These are phyloP conservation scores for Globisporangium cederbergense DNA, from an alignment of 352 stramenopile species.

Conservation along the genomic window DNA sequence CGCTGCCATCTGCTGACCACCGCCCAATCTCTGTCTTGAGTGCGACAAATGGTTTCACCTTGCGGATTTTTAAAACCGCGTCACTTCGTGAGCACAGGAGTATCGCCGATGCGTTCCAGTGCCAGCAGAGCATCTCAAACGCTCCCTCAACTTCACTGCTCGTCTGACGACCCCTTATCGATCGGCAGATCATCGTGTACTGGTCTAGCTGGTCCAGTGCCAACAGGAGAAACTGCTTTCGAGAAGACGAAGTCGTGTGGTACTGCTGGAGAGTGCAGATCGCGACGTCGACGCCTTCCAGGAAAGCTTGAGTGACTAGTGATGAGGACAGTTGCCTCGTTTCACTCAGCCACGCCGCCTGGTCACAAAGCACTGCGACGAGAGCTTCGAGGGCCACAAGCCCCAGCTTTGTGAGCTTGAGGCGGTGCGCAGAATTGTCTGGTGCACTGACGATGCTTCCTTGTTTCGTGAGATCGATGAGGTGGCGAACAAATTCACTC, in stretches of 20 bases:
- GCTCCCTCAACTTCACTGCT: slow-evolving; percentile 4
- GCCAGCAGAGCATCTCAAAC: slow-evolving; percentile 49
- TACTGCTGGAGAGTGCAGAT: slow-evolving; percentile 23
- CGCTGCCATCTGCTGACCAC: background rate
- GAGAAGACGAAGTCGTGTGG: background rate
- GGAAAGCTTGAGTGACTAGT: background rate
- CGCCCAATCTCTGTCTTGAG: slow-evolving; percentile 14
- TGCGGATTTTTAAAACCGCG: slow-evolving; percentile 23
- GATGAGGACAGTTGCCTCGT: background rate
- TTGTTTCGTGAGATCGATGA: slow-evolving; percentile 5
- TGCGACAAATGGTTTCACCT: slow-evolving; percentile 16
- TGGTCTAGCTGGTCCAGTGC: slow-evolving; percentile 11
- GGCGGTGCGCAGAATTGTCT: slow-evolving; percentile 2
- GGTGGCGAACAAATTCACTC: slow-evolving; percentile 1
- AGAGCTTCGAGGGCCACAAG: slow-evolving; percentile 53
- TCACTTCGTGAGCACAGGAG: slow-evolving; percentile 51
- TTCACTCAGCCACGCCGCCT: slow-evolving; percentile 12
- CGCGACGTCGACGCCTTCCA: background rate
- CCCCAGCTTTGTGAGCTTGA: slow-evolving; percentile 55
- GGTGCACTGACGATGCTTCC: slow-evolving; percentile 1
- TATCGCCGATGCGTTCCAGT: slow-evolving; percentile 47
- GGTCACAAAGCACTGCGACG: slow-evolving; percentile 32
- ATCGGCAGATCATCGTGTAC: slow-evolving; percentile 16
- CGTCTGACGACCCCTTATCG: background rate
- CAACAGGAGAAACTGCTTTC: slow-evolving; percentile 7